These are phyloP conservation scores for Aplosporella prunicola DNA, from an alignment of 2,329 filamentous ascomycete genomes.

Conservation along the genomic window DNA sequence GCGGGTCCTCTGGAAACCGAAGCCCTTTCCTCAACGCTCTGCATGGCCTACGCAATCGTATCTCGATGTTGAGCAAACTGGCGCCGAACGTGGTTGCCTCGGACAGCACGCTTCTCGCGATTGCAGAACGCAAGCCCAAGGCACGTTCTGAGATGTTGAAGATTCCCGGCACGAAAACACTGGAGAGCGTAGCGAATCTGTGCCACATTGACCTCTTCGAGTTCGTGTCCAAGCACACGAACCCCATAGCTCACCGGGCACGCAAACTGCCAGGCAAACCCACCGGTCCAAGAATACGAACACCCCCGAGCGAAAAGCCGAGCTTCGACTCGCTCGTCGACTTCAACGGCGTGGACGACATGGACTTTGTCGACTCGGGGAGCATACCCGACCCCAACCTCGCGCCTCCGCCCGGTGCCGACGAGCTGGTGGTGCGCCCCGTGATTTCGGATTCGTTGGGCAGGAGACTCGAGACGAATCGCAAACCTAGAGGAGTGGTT, in stretches of 20 bases:
- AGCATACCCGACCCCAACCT: too few species aligned
- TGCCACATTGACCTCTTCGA: neutral
- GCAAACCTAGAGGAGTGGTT: neutral
- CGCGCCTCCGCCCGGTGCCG: neutral
- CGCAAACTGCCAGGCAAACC: too few species aligned
- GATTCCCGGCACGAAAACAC: neutral
- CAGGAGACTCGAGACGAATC: neutral
- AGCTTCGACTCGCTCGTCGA: too few species aligned
- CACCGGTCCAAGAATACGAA: too few species aligned
- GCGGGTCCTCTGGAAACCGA: neutral
- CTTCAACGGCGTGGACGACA: too few species aligned
- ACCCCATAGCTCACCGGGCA: neutral
- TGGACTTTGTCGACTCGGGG: too few species aligned
- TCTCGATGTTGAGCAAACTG: neutral
- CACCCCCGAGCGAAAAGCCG: too few species aligned
- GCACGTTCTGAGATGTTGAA: neutral
- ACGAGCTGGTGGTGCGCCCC: too few species aligned
- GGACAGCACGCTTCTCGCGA: neutral
- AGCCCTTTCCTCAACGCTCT: slow-evolving; percentile 3
- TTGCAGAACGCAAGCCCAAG: neutral
- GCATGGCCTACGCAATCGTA: neutral
- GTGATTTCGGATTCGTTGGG: neutral
- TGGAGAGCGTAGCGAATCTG: neutral
- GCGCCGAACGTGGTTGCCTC: neutral
- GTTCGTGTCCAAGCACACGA: neutral